Conservation (phyloP, 176 grass and related monocot genomes). For the Rhipidocladum racemiflorum region DNA sequence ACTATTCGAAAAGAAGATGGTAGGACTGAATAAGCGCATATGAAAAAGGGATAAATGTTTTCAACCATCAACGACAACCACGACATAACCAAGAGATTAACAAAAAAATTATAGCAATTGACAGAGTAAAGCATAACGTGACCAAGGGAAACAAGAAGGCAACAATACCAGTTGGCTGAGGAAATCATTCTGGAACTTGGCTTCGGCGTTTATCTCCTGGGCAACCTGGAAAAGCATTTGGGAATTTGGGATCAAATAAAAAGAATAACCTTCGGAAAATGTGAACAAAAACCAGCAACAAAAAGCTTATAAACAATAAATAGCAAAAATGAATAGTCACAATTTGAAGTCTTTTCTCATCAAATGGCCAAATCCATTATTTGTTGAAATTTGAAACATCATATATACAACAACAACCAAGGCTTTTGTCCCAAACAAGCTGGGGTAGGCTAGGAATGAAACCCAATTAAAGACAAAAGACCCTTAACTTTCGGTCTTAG, state of each 20-base stretch:
- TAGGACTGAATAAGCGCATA: neutral
- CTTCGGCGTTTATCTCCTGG: slow-evolving; percentile 63
- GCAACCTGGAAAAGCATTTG: slow-evolving; percentile 37
- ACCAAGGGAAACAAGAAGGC: neutral
- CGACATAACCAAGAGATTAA: neutral
- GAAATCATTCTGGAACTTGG: slow-evolving; percentile 65
- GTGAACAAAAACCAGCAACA: slow-evolving; percentile 1
- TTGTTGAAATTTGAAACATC: neutral
- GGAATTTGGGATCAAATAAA: neutral
- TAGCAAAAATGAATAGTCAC: neutral
- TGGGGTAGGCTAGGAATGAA: no score
- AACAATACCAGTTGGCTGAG: slow-evolving; percentile 51
- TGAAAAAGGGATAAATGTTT: neutral
- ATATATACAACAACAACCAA: no score
- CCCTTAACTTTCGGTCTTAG: no score
- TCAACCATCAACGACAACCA: neutral
- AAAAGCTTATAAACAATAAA: neutral
- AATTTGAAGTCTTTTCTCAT: neutral
- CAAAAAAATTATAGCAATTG: slow-evolving; percentile 2
- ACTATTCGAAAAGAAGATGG: neutral
- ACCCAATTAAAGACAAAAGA: no score
- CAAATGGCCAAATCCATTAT: neutral
- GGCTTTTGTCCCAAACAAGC: no score
- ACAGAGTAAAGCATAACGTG: neutral
- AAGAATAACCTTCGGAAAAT: neutral